These are phyloP conservation scores for Tetrapisispora nanseiensis DNA, from an alignment of 805 yeast species.

Conservation along the genomic window DNA sequence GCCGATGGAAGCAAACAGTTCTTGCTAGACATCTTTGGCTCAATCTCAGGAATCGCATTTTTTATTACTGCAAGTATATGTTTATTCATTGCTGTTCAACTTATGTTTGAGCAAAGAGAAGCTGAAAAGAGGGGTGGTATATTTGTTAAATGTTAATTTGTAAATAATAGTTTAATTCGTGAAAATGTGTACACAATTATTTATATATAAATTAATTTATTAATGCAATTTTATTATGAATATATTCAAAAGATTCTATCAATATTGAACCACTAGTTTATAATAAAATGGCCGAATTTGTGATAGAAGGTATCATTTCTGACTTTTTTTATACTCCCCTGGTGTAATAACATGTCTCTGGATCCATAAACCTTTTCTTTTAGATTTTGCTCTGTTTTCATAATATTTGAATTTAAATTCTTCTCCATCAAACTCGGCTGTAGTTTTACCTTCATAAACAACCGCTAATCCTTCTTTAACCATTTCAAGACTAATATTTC, in stretches of 20 bases:
- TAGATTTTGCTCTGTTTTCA: constrained; percentile 50
- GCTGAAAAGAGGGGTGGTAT: constrained; percentile 77
- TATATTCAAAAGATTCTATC: neutral
- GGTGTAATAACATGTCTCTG: constrained; percentile 54
- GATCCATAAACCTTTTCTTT: constrained; percentile 62
- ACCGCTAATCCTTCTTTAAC: constrained; percentile 71
- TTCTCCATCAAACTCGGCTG: constrained; percentile 79
- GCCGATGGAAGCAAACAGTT: constrained; percentile 68
- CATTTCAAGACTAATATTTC: constrained; percentile 85
- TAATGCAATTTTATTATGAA: neutral
- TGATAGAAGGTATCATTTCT: neutral
- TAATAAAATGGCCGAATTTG: neutral
- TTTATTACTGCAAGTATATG: constrained; percentile 51
- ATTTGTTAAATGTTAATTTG: constrained; percentile 53
- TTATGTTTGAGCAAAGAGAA: constrained; percentile 90
- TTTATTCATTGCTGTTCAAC: constrained; percentile 77
- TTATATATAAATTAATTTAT: neutral
- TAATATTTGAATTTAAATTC: constrained; percentile 49
- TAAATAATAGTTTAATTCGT: neutral
- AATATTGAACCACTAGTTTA: neutral
- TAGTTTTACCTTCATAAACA: constrained; percentile 72
- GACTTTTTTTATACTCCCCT: constrained; percentile 55
- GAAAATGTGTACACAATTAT: neutral
- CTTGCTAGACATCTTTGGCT: constrained; percentile 59
- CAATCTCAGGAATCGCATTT: constrained; percentile 57